phyloP scores from a whole-genome alignment of 2,329 filamentous ascomycete genomes.

The Trichophyton verrucosum region DNA sequence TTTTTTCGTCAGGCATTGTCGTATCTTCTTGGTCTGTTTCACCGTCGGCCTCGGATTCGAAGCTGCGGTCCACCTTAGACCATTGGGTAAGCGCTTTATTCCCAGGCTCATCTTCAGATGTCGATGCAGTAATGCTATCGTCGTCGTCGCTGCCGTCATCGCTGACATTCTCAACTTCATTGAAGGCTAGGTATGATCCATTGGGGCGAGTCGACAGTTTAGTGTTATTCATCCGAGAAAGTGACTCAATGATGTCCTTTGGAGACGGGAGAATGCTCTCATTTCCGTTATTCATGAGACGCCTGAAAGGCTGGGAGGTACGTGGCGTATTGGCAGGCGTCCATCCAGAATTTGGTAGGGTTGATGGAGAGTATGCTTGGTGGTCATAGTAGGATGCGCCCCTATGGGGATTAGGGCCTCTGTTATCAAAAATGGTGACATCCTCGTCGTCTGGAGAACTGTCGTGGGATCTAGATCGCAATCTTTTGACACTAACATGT shows the following conservation, averaged over 20 bases:
- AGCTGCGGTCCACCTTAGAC: background rate
- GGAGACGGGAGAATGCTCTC: slow-evolving; percentile 15
- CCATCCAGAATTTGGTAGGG: slow-evolving; percentile 4
- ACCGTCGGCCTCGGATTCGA: background rate
- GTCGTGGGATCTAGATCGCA: slow-evolving; percentile 3
- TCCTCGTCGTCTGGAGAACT: background rate
- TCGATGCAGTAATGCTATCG: background rate
- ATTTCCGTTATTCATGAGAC: background rate
- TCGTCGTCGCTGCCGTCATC: slow-evolving; percentile 15
- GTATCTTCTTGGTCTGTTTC: background rate
- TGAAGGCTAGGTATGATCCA: slow-evolving; percentile 3
- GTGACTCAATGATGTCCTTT: slow-evolving; percentile 16
- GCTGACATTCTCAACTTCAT: slow-evolving; percentile 12
- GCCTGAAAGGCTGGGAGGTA: slow-evolving; percentile 12
- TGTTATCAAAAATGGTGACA: background rate
- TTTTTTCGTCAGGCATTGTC: background rate
- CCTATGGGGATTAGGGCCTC: background rate
- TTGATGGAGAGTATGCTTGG: slow-evolving; percentile 1
- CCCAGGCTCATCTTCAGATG: slow-evolving; percentile 11
- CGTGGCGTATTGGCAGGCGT: slow-evolving; percentile 33
- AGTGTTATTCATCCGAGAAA: slow-evolving; percentile 11
- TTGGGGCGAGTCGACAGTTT: slow-evolving; percentile 9
- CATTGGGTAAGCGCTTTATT: background rate
- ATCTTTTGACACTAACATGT: slow-evolving; percentile 3
- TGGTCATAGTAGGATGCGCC: background rate